phyloP scores from a whole-genome alignment of 805 yeast genomes.

The Candida boleticola region DNA sequence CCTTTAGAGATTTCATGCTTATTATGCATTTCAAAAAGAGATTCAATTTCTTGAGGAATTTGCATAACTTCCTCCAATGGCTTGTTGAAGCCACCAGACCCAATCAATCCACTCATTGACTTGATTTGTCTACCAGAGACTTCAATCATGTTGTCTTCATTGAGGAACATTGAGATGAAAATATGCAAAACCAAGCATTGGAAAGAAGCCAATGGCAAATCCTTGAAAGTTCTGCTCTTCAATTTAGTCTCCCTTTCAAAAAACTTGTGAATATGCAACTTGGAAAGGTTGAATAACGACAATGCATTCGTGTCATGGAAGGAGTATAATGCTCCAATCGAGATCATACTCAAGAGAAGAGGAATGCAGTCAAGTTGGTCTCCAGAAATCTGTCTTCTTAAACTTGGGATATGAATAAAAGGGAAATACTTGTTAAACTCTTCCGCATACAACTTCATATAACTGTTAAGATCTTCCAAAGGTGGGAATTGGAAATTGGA shows the following conservation, averaged over 20 bases:
- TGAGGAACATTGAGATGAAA: slow-evolving; percentile 55
- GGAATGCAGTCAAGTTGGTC: slow-evolving; percentile 39
- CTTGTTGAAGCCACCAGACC: slow-evolving; percentile 50
- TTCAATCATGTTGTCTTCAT: slow-evolving; percentile 50
- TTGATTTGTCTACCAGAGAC: slow-evolving; percentile 52
- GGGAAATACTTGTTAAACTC: slow-evolving; percentile 84
- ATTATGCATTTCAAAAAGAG: too few relatives aligned
- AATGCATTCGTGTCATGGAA: slow-evolving; percentile 78
- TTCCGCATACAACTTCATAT: slow-evolving; percentile 67
- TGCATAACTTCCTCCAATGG: slow-evolving; percentile 39
- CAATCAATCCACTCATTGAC: slow-evolving; percentile 53
- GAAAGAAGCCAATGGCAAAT: slow-evolving; percentile 55
- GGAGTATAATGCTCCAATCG: slow-evolving; percentile 85
- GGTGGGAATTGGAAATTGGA: slow-evolving; percentile 67
- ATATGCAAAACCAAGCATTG: slow-evolving; percentile 57
- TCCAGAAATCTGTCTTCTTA: slow-evolving; percentile 22
- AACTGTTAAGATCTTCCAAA: slow-evolving; percentile 71
- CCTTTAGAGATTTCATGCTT: too few relatives aligned
- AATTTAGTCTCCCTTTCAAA: slow-evolving; percentile 48
- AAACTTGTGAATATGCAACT: slow-evolving; percentile 62
- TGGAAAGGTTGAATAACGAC: slow-evolving; percentile 63
- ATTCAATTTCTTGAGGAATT: background rate
- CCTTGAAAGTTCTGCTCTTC: slow-evolving; percentile 37
- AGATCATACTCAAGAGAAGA: slow-evolving; percentile 73
- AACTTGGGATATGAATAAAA: slow-evolving; percentile 71